Conservation (phyloP, 2,329 filamentous ascomycete species). For the Neopestalotiopsis rosae region DNA sequence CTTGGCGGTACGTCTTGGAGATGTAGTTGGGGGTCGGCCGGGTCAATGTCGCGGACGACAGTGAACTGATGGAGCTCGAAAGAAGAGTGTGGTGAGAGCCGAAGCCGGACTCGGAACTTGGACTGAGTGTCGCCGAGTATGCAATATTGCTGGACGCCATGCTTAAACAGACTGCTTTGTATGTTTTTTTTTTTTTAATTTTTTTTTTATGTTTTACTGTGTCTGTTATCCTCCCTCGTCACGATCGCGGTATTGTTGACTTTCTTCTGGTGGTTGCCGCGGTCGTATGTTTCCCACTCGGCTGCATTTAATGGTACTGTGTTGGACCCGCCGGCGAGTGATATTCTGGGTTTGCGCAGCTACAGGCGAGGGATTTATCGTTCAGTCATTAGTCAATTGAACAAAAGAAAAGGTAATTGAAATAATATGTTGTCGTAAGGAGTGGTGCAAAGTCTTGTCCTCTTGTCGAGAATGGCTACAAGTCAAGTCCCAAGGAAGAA, state of each 20-base stretch:
- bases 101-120: constrained; percentile 10
- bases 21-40: constrained; percentile 74
- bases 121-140: constrained; percentile 16
- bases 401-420: constrained; percentile 6
- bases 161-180: no score
- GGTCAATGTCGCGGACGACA: constrained; percentile 60
- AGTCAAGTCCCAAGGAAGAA: not conserved
- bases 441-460: not conserved
- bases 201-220: no score
- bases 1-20: constrained; percentile 92
- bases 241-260: not conserved
- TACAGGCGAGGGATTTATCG: not conserved
- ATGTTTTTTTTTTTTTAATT: no score
- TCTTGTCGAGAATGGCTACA: not conserved
- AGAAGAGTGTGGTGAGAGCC: constrained; percentile 40
- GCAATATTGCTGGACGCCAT: constrained; percentile 16
- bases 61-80: constrained; percentile 72
- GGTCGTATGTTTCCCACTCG: not conserved
- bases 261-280: not conserved
- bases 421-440: not conserved
- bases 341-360: not conserved
- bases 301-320: not conserved
- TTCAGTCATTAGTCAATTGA: not conserved
- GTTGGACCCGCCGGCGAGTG: not conserved
- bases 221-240: no score